Evolutionary conservation across 345 rosid genomes (phyloP).

Genomic region (Eucalyptus shirleyi): DNA sequence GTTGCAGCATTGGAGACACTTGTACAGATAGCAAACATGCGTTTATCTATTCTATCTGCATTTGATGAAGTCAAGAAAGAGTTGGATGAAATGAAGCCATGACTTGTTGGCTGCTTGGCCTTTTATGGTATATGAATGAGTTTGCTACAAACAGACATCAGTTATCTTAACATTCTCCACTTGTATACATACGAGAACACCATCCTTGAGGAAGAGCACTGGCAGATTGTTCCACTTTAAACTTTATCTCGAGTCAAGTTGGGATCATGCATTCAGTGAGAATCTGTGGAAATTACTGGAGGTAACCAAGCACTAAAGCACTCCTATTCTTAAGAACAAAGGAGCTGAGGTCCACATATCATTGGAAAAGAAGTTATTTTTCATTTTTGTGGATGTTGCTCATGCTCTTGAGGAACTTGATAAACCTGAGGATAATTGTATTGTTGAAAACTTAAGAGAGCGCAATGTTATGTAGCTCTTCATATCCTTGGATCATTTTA

Average conservation of each 20-base stretch:
- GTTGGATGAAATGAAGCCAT: slow-evolving; percentile 12
- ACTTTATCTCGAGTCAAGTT: not conserved
- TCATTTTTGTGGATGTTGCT: not conserved
- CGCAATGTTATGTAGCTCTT: not conserved
- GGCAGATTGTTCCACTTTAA: not conserved
- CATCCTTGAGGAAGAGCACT: not conserved
- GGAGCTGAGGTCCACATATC: not conserved
- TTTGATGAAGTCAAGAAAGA: slow-evolving; percentile 23
- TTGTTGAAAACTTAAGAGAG: not conserved
- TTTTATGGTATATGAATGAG: not conserved
- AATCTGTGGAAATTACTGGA: not conserved
- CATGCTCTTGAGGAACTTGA: not conserved
- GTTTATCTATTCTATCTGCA: slow-evolving; percentile 40
- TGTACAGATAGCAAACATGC: slow-evolving; percentile 71
- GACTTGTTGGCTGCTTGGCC: not conserved
- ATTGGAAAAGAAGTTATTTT: not conserved
- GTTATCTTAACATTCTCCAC: not conserved
- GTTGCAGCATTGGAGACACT: slow-evolving; percentile 65
- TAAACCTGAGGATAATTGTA: not conserved
- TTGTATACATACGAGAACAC: not conserved
- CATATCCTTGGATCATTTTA: not conserved
- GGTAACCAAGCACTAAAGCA: not conserved
- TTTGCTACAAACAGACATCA: not conserved
- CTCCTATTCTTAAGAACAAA: not conserved
- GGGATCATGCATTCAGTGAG: not conserved